These are phyloP conservation scores for Glebionis coronaria DNA, from an alignment of 129 eudicot species.

Conservation along the genomic window DNA sequence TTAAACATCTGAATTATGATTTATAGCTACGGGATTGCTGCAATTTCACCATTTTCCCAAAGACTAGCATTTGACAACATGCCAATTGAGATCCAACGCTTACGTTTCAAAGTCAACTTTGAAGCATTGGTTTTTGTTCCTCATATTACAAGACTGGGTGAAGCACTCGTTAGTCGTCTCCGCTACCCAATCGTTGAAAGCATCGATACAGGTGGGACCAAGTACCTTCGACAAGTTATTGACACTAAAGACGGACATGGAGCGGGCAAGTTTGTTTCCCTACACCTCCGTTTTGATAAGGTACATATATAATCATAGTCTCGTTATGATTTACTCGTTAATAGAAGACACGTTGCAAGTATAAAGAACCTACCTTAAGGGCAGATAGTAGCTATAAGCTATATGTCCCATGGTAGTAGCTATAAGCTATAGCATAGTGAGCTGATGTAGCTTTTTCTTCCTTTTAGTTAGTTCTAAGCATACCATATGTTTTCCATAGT, in stretches of 20 bases:
- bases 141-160: constrained; percentile 87
- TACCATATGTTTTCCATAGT: too few species aligned
- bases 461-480: too few species aligned
- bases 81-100: constrained; percentile 79
- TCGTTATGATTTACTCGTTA: background rate
- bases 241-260: constrained; percentile 47
- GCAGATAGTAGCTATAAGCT: too few species aligned
- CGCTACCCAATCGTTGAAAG: constrained; percentile 45
- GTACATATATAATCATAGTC: constrained; percentile 18
- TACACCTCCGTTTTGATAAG: constrained; percentile 96
- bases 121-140: constrained; percentile 82
- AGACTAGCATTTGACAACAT: constrained; percentile 92
- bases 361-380: too few species aligned
- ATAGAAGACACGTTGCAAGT: background rate
- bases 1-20: background rate
- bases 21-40: constrained; percentile 90
- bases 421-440: too few species aligned
- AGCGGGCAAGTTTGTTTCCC: constrained; percentile 72
- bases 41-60: constrained; percentile 92
- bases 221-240: constrained; percentile 48
- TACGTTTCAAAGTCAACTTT: constrained; percentile 96
- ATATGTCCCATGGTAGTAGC: too few species aligned
- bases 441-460: too few species aligned
- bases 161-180: constrained; percentile 83
- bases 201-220: constrained; percentile 40